phyloP scores from a whole-genome alignment of 306 rosid species.

The Astragalus membranaceus region DNA sequence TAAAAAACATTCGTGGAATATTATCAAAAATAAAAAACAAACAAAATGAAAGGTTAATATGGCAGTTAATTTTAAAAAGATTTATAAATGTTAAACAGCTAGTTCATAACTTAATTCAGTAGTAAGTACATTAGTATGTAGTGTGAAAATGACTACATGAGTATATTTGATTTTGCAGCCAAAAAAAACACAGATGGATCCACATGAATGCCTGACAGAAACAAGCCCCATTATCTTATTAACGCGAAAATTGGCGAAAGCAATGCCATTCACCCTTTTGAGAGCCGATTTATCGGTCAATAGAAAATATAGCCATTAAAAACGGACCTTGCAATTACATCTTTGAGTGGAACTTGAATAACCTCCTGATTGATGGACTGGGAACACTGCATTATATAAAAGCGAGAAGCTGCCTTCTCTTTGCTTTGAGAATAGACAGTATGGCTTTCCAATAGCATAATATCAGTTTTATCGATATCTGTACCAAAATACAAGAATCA shows the following conservation, averaged over 20 bases:
- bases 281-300: not conserved
- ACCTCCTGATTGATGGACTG: conserved; percentile 20
- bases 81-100: not conserved
- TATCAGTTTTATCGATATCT: conserved; percentile 51
- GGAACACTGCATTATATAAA: conserved; percentile 60
- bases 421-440: conserved; percentile 57
- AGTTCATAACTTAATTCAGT: conserved; percentile 9
- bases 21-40: not conserved
- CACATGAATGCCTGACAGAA: not conserved
- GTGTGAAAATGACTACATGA: not conserved
- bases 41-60: not conserved
- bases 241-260: not conserved
- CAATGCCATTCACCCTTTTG: conserved; percentile 13
- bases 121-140: not conserved
- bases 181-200: not conserved
- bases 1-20: not conserved
- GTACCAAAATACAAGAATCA: conserved; percentile 26
- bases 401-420: conserved; percentile 55
- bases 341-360: conserved; percentile 46
- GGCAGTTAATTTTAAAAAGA: not conserved
- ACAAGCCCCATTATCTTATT: conserved; percentile 2
- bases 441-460: conserved; percentile 49
- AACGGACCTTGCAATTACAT: conserved; percentile 51
- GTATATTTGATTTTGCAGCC: not conserved
- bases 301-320: not conserved